Evolutionary conservation across 2,329 filamentous ascomycete species (phyloP).

Genomic region (Pseudohalonectria lignicola): DNA sequence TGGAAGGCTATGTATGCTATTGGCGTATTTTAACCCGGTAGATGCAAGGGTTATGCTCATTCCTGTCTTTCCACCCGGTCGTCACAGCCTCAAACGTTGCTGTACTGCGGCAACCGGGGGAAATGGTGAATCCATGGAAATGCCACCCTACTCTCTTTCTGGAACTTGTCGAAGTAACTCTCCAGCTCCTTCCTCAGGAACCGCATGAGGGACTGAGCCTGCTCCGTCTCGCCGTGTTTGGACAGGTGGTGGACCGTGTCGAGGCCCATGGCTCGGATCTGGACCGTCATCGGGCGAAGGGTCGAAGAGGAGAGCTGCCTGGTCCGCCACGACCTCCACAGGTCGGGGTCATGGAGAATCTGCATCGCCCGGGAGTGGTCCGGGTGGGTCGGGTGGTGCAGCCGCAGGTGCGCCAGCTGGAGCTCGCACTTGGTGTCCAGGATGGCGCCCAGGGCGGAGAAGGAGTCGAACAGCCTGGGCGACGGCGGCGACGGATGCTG

Average conservation of each 20-base stretch:
- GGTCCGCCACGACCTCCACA: too few species aligned
- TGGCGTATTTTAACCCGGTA: too few species aligned
- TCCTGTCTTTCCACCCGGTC: too few species aligned
- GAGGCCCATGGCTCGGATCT: slow-evolving; percentile 27
- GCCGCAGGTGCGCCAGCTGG: slow-evolving; percentile 38
- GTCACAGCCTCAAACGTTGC: too few species aligned
- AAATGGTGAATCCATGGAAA: too few species aligned
- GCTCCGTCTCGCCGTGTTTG: slow-evolving; percentile 24
- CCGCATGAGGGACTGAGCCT: slow-evolving; percentile 27
- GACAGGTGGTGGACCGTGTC: slow-evolving; percentile 35
- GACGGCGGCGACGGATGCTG: slow-evolving; percentile 29
- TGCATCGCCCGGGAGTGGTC: slow-evolving; percentile 33
- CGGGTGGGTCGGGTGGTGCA: slow-evolving; percentile 43
- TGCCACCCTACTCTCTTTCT: too few species aligned
- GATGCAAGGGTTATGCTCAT: too few species aligned
- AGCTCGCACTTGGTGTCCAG: slow-evolving; percentile 19
- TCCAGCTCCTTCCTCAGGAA: not conserved
- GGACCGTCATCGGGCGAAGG: slow-evolving; percentile 6
- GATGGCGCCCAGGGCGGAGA: slow-evolving; percentile 33
- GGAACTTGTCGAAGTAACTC: too few species aligned
- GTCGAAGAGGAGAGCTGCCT: too few species aligned
- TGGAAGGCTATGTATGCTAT: too few species aligned
- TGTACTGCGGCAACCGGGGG: too few species aligned
- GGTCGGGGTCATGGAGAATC: slow-evolving; percentile 26
- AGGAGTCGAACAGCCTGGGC: slow-evolving; percentile 37